Evolutionary conservation across 768 basidiomycete species (phyloP).

Genomic region (Hortiboletus flavorubellus): DNA sequence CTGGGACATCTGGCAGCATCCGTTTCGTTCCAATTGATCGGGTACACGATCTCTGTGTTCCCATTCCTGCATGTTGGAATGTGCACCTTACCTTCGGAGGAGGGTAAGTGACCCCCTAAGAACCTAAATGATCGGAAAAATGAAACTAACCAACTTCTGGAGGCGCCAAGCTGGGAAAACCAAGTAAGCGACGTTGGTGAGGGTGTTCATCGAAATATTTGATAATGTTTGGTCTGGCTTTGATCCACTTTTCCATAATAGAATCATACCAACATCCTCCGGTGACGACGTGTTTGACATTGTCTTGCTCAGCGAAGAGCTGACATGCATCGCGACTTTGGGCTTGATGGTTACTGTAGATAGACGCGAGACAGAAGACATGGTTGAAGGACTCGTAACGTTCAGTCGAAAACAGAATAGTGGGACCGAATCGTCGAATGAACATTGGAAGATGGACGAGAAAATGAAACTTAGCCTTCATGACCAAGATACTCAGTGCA

Average conservation of each 20-base stretch:
- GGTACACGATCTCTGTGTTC: too few species aligned
- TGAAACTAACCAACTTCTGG: neutral
- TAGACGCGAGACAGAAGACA: constrained; percentile 21
- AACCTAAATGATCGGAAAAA: too few species aligned
- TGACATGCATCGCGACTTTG: constrained; percentile 24
- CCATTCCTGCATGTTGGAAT: too few species aligned
- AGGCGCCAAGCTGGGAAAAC: neutral
- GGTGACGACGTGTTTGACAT: constrained; percentile 13
- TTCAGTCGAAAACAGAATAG: constrained; percentile 30
- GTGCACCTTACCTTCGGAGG: too few species aligned
- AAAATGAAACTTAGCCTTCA: constrained; percentile 33
- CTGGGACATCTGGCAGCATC: neutral
- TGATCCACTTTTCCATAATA: neutral
- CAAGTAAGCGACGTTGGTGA: neutral
- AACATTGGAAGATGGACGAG: constrained; percentile 26
- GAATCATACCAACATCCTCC: constrained; percentile 16
- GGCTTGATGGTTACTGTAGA: constrained; percentile 32
- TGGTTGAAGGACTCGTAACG: constrained; percentile 28
- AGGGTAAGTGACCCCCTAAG: too few species aligned
- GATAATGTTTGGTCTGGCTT: neutral
- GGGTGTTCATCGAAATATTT: neutral
- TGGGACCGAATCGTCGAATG: constrained; percentile 28
- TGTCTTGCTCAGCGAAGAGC: constrained; percentile 6
- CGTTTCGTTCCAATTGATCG: neutral
- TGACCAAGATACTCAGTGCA: constrained; percentile 23